Evolutionary conservation across 352 stramenopile species (phyloP).

Genomic region (Pythium sukuiense): DNA sequence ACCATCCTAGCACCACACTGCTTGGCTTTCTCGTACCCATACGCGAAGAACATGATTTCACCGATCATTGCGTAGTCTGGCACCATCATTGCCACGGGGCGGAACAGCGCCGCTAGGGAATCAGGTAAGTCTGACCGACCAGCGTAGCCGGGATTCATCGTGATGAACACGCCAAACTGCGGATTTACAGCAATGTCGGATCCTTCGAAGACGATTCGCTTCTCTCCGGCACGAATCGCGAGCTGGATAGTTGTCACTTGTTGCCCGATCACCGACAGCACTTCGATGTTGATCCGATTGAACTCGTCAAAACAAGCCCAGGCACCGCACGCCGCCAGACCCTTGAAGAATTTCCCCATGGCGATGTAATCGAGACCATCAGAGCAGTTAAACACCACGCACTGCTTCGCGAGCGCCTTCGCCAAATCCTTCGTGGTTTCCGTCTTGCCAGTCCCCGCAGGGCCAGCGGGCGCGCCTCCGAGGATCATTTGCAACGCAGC

Average conservation of each 20-base stretch:
- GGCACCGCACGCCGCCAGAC: slow-evolving; percentile 89
- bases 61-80: slow-evolving; percentile 95
- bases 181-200: slow-evolving; percentile 93
- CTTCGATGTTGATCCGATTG: slow-evolving; percentile 96
- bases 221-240: slow-evolving; percentile 83
- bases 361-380: slow-evolving; percentile 94
- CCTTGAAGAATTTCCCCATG: slow-evolving; percentile 95
- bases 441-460: slow-evolving; percentile 93
- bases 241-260: slow-evolving; percentile 88
- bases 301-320: slow-evolving; percentile 97
- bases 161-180: slow-evolving; percentile 95
- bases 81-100: slow-evolving; percentile 97
- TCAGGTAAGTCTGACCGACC: slow-evolving; percentile 94
- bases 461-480: slow-evolving; percentile 89
- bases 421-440: slow-evolving; percentile 94
- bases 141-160: slow-evolving; percentile 96
- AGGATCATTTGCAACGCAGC: slow-evolving; percentile 94
- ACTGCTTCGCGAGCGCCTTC: slow-evolving; percentile 94
- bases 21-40: slow-evolving; percentile 92
- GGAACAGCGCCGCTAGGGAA: slow-evolving; percentile 94
- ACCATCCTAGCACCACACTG: slow-evolving; percentile 96
- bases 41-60: slow-evolving; percentile 97
- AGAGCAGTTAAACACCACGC: slow-evolving; percentile 96
- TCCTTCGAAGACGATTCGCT: slow-evolving; percentile 92
- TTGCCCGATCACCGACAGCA: slow-evolving; percentile 83